Conservation (phyloP, 257 asterid species). For the Cordia subcordata region DNA sequence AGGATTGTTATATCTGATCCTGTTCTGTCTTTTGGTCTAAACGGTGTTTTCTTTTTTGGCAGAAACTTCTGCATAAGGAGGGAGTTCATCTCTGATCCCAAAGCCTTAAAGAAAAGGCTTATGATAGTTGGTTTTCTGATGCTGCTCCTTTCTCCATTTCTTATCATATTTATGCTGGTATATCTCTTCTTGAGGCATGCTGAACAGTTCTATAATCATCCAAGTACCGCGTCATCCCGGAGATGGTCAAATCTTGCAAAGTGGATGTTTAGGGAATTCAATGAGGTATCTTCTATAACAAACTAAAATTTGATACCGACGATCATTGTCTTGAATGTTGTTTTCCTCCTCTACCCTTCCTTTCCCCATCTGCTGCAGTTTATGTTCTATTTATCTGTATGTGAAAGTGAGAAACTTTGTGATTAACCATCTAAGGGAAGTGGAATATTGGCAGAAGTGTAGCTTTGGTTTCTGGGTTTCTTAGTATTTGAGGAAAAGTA, state of each 20-base stretch:
- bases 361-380: no score
- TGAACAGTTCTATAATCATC: constrained; percentile 94
- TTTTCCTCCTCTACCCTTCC: no score
- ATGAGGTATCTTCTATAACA: constrained; percentile 59
- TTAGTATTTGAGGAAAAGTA: no score
- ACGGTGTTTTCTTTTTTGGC: constrained; percentile 22
- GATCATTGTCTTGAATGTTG: background rate
- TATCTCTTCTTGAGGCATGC: constrained; percentile 97
- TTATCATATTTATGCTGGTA: constrained; percentile 90
- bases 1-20: background rate
- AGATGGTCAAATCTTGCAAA: constrained; percentile 98
- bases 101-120: constrained; percentile 77
- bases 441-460: no score
- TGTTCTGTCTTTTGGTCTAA: constrained; percentile 5
- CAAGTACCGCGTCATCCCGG: constrained; percentile 91
- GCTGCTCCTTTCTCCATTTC: constrained; percentile 89
- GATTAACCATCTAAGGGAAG: no score
- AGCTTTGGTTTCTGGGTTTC: no score
- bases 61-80: constrained; percentile 75
- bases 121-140: constrained; percentile 80
- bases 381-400: no score
- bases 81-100: constrained; percentile 81
- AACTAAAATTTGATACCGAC: constrained; percentile 1
- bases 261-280: constrained; percentile 96
- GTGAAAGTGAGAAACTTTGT: no score